Base-by-base conservation (phyloP, 371 early-diverging fungal genomes). In the Chytridium lagenaria region DNA sequence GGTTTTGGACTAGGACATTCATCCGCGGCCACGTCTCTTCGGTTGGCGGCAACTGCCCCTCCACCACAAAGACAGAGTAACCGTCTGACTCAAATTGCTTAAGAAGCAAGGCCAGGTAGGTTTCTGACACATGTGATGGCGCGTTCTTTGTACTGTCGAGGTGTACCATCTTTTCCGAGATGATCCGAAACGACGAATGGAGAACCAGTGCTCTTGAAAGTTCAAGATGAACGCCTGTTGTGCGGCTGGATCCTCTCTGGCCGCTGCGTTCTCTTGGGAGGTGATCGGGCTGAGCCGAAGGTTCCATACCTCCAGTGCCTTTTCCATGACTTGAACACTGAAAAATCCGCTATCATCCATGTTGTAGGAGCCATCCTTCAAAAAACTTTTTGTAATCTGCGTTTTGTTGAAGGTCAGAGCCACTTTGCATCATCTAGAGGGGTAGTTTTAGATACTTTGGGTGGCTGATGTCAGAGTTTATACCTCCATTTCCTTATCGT, bases 341-440 rank as follows among this genome's bases (percentile, higher is more conserved):
- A 92, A 93, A 77, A 90, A 92, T 10, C 92, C 92, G n/a, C 90
- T 85, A 70, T 92, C 93, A 70, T 93, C 93, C 78, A 89, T 91
- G 78, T 93, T 93, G 70, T 86, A 81, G 51, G 88, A 88, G 23
- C 75, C 79, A 0, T 79, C 84, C 40, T 68, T 64, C 19, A 85
- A n/a, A 67, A 44, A 76, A 73, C 49, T 71, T 69, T 12, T 66
- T 84, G 82, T 67, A 73, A 82, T 81, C 79, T 26, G 70, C 73
- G 50, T 67, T 70, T 57, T 72, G 44, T 19, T 44, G 44, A 57
- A 57, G 31, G 26, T 10, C 26, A 10, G 7, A 5, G 31, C 10
- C 26, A 12, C 10, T 23, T 57, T n/a, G 57, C 57, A 57, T n/a
- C 57, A 57, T 57, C 26, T 30, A 57, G 57, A n/a, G 15, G 50